Percentiles rank a stretch among this genome's conserved stretches.
These are phyloP conservation scores for Brassica incana DNA, from an alignment of 345 rosid species.

Conservation along the genomic window DNA sequence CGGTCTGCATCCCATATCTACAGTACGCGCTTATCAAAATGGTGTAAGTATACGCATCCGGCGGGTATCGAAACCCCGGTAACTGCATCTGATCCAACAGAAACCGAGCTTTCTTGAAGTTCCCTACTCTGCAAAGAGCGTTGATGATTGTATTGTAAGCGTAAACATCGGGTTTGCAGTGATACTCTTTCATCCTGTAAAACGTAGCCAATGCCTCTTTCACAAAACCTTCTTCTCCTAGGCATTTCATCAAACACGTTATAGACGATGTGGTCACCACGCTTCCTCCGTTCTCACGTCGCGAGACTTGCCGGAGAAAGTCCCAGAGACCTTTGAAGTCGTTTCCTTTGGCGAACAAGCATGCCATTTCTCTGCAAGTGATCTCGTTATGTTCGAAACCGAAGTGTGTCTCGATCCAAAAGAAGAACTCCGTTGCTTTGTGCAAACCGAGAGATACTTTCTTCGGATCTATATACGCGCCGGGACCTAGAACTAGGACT, in stretches of 20 bases:
- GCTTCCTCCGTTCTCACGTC: slow-evolving; percentile 40
- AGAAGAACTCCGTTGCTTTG: slow-evolving; percentile 69
- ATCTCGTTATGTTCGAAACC: slow-evolving; percentile 56
- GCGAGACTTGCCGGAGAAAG: slow-evolving; percentile 59
- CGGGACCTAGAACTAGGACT: slow-evolving; percentile 62
- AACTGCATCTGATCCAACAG: slow-evolving; percentile 81
- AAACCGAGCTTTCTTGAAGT: slow-evolving; percentile 76
- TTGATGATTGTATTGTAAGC: slow-evolving; percentile 69
- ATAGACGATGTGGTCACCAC: slow-evolving; percentile 48
- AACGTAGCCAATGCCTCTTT: slow-evolving; percentile 65
- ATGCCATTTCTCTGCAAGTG: slow-evolving; percentile 78
- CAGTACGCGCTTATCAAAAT: slow-evolving; percentile 77
- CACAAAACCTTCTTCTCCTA: slow-evolving; percentile 84
- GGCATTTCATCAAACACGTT: slow-evolving; percentile 92
- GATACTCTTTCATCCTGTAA: slow-evolving; percentile 73
- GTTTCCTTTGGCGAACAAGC: slow-evolving; percentile 66
- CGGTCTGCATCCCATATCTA: slow-evolving; percentile 74
- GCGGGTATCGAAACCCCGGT: slow-evolving; percentile 76
- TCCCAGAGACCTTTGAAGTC: slow-evolving; percentile 59
- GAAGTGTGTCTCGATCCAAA: slow-evolving; percentile 54
- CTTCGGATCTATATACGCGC: slow-evolving; percentile 60
- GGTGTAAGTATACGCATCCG: slow-evolving; percentile 68
- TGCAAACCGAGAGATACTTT: slow-evolving; percentile 54
- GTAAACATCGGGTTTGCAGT: slow-evolving; percentile 73
- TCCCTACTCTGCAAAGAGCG: slow-evolving; percentile 76